A percentile compares a stretch with the other conserved stretches of the same genome.
Conservation (phyloP, 2,329 filamentous ascomycete genomes). For the Metarhizium guizhouense region DNA sequence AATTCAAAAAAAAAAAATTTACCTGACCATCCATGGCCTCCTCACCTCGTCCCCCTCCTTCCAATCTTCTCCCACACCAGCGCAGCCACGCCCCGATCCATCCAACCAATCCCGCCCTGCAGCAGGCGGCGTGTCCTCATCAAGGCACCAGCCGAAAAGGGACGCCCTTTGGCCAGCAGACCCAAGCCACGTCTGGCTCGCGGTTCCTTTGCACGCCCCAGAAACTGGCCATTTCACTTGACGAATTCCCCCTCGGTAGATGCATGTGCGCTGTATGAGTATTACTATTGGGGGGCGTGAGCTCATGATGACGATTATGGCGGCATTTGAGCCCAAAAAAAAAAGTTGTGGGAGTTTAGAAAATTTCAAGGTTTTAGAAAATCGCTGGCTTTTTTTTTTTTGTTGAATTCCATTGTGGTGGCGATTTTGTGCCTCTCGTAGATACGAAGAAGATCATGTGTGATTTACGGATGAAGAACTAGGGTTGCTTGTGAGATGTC, state of each 20-base stretch:
- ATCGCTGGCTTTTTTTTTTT: background rate
- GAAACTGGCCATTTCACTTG: background rate
- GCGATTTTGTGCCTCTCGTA: background rate
- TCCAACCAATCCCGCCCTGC: background rate
- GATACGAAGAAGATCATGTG: too few relatives aligned
- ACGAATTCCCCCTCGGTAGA: background rate
- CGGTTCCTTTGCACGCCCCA: background rate
- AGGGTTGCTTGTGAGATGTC: background rate
- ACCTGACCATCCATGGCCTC: background rate
- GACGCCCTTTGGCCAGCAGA: slow-evolving; percentile 1
- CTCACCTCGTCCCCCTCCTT: background rate
- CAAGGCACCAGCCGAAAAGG: background rate
- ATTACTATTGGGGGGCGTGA: too few relatives aligned
- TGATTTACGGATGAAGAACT: too few relatives aligned
- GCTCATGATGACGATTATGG: too few relatives aligned
- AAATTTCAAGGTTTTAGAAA: too few relatives aligned
- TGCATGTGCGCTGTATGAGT: background rate
- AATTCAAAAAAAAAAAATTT: too few relatives aligned
- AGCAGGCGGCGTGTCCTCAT: background rate
- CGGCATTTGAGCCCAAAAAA: too few relatives aligned
- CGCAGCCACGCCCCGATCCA: background rate
- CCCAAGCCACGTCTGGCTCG: background rate
- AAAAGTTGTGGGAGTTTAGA: too few relatives aligned
- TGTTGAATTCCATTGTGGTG: background rate
- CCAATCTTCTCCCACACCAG: background rate